Percentiles rank a stretch among this genome's conserved stretches.
These are phyloP conservation scores for Rubroboletus pulcherrimus DNA, from an alignment of 768 basidiomycete species.

Conservation along the genomic window DNA sequence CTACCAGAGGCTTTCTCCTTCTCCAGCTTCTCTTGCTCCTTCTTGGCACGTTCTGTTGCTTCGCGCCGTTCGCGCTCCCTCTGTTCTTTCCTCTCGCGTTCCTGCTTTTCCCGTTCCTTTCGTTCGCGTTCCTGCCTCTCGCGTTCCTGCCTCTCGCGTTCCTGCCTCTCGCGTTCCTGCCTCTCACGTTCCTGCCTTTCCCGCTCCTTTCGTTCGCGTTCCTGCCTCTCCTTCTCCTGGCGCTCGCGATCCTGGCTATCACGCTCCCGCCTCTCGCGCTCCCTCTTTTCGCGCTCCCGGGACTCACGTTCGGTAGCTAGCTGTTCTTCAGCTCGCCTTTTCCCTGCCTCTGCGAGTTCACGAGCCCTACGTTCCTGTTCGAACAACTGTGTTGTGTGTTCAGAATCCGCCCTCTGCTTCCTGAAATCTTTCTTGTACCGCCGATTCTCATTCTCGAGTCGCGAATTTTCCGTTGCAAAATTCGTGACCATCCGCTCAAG, in stretches of 20 bases:
- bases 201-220: too few relatives aligned
- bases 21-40: neutral
- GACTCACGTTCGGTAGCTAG: conserved; percentile 14
- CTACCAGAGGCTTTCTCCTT: conserved; percentile 2
- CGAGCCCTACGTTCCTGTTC: conserved; percentile 27
- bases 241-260: neutral
- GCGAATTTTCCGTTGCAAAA: conserved; percentile 35
- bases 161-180: neutral
- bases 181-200: neutral
- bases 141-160: neutral
- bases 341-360: conserved; percentile 21
- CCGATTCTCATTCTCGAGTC: conserved; percentile 27
- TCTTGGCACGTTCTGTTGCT: neutral
- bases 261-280: neutral
- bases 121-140: neutral
- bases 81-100: neutral
- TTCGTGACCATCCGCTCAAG: conserved; percentile 37
- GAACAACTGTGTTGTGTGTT: conserved; percentile 13
- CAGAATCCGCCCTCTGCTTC: conserved; percentile 21
- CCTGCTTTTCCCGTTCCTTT: neutral
- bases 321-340: conserved; percentile 15
- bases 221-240: neutral
- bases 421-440: conserved; percentile 16
- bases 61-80: neutral
- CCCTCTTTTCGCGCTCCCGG: conserved; percentile 7